Evolutionary conservation across 2,329 filamentous ascomycete genomes (phyloP), one percentile per base, ranked within the genome.

Genomic region (Pestalotiopsis sp.): DNA sequence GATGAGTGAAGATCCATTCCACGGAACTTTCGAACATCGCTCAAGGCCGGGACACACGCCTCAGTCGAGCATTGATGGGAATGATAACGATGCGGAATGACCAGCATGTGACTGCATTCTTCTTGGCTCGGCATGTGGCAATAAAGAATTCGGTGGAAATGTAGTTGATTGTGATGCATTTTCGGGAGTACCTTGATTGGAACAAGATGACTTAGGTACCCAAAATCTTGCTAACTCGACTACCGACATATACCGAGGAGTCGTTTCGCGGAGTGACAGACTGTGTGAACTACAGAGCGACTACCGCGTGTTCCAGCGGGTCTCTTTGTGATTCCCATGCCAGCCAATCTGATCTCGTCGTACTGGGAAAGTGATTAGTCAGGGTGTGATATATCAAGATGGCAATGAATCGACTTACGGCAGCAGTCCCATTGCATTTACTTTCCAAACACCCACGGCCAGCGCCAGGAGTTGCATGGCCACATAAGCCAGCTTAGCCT

Each of bases 311-410:
- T 77, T 94, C 92, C 70, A 92, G 73, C 17, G 91, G 87, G 71
- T 89, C 85, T 76, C 92, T 87, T 77, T 92, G 89, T 20, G 86
- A 85, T 79, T 99, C 96, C 96, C 96, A 99, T 67, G 95, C 95
- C 75, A 99, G 84, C 96, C 96, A 99, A 80, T 99, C 96, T 72
- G 94, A 97, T 78, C 94, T 90, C 68, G 96, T 98, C 66, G 96
- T 99, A 74, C 93, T 96, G 61, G 58, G n/a, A 58, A 26, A n/a
- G 44, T 66, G 17, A 73, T 81, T 75, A 81, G 77, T 68, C 71
- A 6, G 44, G 9, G 60, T 24, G n/a, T 14, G 26, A 62, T 17
- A 56, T 56, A 61, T 3, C n/a, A 14, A 35, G 17, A n/a, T 44
- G 4, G 13, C 13, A 26, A 11, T 35, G 6, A 4, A 14, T 24